Evolutionary conservation across 176 grass and related monocot species (phyloP), one percentile per base, ranked within the genome.

Genomic region (Paspalum notatum): DNA sequence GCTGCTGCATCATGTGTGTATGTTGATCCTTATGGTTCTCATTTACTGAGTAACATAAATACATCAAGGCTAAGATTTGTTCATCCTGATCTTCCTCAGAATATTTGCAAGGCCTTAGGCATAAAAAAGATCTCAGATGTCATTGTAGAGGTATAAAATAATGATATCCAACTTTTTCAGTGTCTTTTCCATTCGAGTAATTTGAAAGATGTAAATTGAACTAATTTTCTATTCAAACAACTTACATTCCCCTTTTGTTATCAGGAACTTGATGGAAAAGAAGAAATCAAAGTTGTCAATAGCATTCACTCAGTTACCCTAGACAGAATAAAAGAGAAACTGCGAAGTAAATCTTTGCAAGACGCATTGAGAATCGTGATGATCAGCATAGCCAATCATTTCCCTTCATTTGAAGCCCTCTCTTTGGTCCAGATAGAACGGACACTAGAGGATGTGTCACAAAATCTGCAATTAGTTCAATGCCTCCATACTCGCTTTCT

Each of bases 111-210:
- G 74, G 60, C 77, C 70, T 84, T 98, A 59, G 81, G 88, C 71
- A 89, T 98, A 80, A 98, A 93, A 74, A 94, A 79, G 52, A 83
- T 98, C 40, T 98, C 92, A 24, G 85, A 98, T 73, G 75, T 94
- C 86, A 91, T 94, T 47, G 52, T 89, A 66, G 95, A 98, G 95
- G 95, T 98, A 90, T 68, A 50, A 44, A 68, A 75, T 69, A 45
- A 64, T 71, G 43, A 43, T 25, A 81, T 66, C 18, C 49, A 8
- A 38, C 9, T 22, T 50, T 71, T 66, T 66, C 17, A 16, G 43
- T 71, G 4, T 51, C 7, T 72, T 82, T 64, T 32, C 24, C 44
- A 66, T 54, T 82, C n/a, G 71, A 66, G 61, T 71, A 20, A 26
- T 42, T 79, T 75, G 32, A 5, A 27, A 12, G 62, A 80, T 74